These are phyloP conservation scores for Grosmannia serpens DNA, from an alignment of 2,329 filamentous ascomycete species.

Conservation along the genomic window DNA sequence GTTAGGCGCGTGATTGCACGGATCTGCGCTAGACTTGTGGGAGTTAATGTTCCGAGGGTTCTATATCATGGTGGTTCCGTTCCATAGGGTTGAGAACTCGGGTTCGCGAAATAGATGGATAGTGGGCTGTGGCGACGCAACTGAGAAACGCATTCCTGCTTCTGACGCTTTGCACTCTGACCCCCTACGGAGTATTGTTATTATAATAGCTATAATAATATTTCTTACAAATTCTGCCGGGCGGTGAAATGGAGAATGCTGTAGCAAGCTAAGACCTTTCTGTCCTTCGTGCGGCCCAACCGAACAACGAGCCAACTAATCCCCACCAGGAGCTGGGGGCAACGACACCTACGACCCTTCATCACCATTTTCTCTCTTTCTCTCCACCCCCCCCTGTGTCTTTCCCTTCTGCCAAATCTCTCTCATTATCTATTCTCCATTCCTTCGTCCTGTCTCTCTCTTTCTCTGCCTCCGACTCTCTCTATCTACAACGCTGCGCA, in stretches of 20 bases:
- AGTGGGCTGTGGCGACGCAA: not conserved
- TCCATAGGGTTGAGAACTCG: not conserved
- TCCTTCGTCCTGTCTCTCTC: constrained; percentile 4
- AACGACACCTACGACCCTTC: constrained; percentile 1
- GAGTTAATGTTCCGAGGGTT: constrained; percentile 9
- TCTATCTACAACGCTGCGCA: not conserved
- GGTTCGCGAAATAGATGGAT: not conserved
- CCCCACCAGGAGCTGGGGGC: constrained; percentile 9
- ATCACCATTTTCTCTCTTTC: constrained; percentile 4
- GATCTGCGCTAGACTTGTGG: not conserved
- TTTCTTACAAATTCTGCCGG: constrained; percentile 8
- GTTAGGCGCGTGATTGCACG: not conserved
- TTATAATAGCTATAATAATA: not conserved
- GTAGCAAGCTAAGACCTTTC: constrained; percentile 3
- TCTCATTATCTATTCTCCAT: constrained; percentile 5
- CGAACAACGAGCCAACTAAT: constrained; percentile 5
- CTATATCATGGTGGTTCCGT: not conserved
- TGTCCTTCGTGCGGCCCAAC: constrained; percentile 7
- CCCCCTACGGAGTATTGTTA: no score
- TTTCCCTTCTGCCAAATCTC: not conserved
- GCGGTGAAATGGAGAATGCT: constrained; percentile 7
- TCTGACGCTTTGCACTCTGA: not conserved
- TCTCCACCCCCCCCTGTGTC: not conserved
- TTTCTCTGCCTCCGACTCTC: constrained; percentile 5
- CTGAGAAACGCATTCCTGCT: not conserved